phyloP scores from a whole-genome alignment of 2,329 filamentous ascomycete genomes.

The Ophiognomonia clavigignenti-juglandacearum region DNA sequence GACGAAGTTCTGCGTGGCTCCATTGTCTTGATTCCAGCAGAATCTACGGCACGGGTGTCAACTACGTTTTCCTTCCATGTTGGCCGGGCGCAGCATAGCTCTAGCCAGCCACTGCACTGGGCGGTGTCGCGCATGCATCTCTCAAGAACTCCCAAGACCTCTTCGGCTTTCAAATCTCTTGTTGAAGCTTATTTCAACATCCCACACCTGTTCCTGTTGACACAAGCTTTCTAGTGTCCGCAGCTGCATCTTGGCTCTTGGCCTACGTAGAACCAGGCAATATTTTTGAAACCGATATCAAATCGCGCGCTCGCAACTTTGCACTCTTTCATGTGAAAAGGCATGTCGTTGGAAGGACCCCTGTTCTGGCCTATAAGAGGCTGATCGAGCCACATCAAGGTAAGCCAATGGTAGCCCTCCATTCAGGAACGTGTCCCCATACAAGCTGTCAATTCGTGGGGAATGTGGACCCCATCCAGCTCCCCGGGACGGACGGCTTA shows the following conservation, averaged over 20 bases:
- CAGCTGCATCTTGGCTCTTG: no score
- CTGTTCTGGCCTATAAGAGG: no score
- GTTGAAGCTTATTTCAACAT: neutral
- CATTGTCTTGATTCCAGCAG: neutral
- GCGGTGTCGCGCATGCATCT: no score
- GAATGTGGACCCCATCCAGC: neutral
- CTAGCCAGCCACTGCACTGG: no score
- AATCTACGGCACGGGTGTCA: neutral
- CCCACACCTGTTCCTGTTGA: neutral
- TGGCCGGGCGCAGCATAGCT: no score
- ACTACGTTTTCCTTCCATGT: no score
- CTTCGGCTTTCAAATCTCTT: neutral
- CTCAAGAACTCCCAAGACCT: no score
- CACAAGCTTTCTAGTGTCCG: neutral
- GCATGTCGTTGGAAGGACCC: conserved; percentile 8
- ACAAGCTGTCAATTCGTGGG: conserved; percentile 13
- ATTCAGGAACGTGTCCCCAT: conserved; percentile 8
- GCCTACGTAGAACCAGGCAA: no score
- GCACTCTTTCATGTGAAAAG: no score
- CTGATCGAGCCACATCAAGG: neutral
- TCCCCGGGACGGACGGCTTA: conserved; percentile 2
- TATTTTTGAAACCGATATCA: no score
- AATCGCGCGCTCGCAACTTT: no score
- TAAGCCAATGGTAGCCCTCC: conserved; percentile 4
- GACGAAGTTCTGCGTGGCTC: neutral